Percentiles rank a stretch among this genome's conserved stretches.
Evolutionary conservation across 352 stramenopile species (phyloP).

Genomic region (Globisporangium sylvaticum): DNA sequence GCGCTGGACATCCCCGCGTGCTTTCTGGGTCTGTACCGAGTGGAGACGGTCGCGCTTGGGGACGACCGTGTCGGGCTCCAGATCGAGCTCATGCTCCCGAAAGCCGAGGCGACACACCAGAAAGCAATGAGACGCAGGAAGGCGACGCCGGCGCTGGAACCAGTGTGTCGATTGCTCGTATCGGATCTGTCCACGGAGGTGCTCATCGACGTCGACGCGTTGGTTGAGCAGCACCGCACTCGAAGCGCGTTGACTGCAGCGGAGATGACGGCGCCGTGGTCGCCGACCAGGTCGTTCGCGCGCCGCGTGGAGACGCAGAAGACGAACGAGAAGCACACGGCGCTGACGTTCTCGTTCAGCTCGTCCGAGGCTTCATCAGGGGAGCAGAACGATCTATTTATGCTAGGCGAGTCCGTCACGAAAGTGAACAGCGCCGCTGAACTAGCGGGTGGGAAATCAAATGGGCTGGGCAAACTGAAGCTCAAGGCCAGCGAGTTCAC

Average conservation of each 20-base stretch:
- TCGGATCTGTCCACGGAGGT: slow-evolving; percentile 51
- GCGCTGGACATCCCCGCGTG: slow-evolving; percentile 41
- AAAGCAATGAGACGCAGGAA: slow-evolving; percentile 1
- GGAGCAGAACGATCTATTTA: slow-evolving; percentile 14
- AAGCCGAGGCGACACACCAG: not conserved
- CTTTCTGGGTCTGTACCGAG: slow-evolving; percentile 54
- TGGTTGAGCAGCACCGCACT: slow-evolving; percentile 40
- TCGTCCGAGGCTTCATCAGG: not conserved
- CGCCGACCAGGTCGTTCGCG: slow-evolving; percentile 27
- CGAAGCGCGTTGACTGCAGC: slow-evolving; percentile 26
- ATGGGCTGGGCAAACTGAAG: slow-evolving; percentile 21
- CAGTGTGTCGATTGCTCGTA: slow-evolving; percentile 38
- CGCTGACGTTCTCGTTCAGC: slow-evolving; percentile 29
- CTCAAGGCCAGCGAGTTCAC: slow-evolving; percentile 56
- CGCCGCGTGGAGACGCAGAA: slow-evolving; percentile 25
- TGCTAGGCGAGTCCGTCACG: not conserved
- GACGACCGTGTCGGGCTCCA: slow-evolving; percentile 47
- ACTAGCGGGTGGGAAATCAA: not conserved
- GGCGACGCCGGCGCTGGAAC: slow-evolving; percentile 20
- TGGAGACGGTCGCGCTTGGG: slow-evolving; percentile 40
- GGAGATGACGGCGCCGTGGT: slow-evolving; percentile 34
- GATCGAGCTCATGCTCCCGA: slow-evolving; percentile 50
- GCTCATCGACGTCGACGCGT: slow-evolving; percentile 51
- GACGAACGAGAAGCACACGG: slow-evolving; percentile 30
- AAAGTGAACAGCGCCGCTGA: slow-evolving; percentile 11